Conservation (phyloP, 2,329 filamentous ascomycete genomes). For the Aspergillus candidus region DNA sequence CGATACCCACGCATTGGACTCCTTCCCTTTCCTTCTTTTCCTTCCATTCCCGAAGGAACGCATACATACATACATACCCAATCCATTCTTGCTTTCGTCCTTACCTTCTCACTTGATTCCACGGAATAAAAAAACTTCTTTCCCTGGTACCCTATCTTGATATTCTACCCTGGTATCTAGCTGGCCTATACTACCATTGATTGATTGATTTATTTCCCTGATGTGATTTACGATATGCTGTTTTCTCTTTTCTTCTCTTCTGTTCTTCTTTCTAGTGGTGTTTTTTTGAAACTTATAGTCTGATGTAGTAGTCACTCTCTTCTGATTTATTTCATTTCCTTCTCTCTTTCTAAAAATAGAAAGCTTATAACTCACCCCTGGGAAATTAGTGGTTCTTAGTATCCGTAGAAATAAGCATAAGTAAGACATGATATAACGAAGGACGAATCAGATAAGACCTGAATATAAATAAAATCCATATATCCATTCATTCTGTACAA, state of each 20-base stretch:
- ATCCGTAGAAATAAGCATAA: too few species aligned
- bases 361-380: too few species aligned
- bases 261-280: neutral
- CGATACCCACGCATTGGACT: too few species aligned
- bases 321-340: neutral
- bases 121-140: too few species aligned
- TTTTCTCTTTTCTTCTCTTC: neutral
- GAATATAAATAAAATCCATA: too few species aligned
- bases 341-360: neutral
- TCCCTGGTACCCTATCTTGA: neutral
- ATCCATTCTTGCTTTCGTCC: neutral
- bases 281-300: neutral
- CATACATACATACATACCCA: neutral
- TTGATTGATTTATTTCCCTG: slow-evolving; percentile 8
- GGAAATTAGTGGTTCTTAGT: too few species aligned
- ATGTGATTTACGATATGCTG: slow-evolving; percentile 3
- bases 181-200: slow-evolving; percentile 2
- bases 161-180: slow-evolving; percentile 6
- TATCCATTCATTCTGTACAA: too few species aligned
- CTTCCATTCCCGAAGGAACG: neutral
- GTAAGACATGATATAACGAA: too few species aligned
- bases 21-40: too few species aligned
- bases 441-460: too few species aligned
- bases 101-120: too few species aligned
- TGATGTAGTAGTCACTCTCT: too few species aligned